These are phyloP conservation scores for Daldinia sp. DNA, from an alignment of 2,329 filamentous ascomycete species.

Conservation along the genomic window DNA sequence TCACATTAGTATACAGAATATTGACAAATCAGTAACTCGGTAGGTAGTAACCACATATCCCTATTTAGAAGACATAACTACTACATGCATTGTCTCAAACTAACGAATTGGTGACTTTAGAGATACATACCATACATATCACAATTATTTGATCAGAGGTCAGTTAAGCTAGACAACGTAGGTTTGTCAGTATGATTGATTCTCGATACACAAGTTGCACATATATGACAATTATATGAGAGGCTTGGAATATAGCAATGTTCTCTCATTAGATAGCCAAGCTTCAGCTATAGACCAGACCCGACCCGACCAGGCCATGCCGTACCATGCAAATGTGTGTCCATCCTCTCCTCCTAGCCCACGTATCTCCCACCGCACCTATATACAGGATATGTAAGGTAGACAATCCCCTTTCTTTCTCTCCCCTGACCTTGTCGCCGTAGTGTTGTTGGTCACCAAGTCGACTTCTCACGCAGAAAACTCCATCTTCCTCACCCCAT, in stretches of 20 bases:
- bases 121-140: no score
- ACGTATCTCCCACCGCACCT: neutral
- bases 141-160: no score
- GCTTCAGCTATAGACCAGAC: neutral
- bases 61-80: no score
- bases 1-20: no score
- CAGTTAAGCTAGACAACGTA: no score
- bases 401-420: neutral
- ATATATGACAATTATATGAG: neutral
- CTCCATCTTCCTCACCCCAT: neutral
- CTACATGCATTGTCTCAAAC: no score
- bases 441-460: neutral
- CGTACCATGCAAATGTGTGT: neutral
- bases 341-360: neutral
- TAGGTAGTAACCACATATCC: no score
- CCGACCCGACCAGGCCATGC: neutral
- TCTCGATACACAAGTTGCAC: neutral
- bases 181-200: no score
- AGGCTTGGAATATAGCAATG: neutral
- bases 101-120: no score
- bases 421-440: neutral
- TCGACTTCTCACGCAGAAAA: neutral
- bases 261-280: neutral
- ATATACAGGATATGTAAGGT: neutral
- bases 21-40: no score